Conservation (phyloP, 2,329 filamentous ascomycete genomes). For the Septoria linicola region DNA sequence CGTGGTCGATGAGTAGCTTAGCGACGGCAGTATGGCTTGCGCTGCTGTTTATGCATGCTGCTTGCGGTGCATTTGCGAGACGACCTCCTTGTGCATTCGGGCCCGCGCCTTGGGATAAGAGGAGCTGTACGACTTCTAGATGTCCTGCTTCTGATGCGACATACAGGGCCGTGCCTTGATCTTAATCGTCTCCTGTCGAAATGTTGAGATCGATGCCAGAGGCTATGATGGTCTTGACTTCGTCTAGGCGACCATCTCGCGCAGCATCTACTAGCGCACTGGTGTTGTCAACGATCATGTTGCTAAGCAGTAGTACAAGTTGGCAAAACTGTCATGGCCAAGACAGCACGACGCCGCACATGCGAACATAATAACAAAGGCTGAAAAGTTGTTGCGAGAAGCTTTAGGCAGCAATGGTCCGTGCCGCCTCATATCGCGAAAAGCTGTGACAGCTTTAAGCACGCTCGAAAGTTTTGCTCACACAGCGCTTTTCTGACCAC, state of each 20-base stretch:
- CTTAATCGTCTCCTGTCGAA: neutral
- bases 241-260: neutral
- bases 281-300: too few relatives aligned
- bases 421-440: too few relatives aligned
- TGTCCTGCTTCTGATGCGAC: neutral
- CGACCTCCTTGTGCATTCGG: neutral
- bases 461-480: too few relatives aligned
- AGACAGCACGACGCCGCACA: too few relatives aligned
- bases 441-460: too few relatives aligned
- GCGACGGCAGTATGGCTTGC: neutral
- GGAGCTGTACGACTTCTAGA: neutral
- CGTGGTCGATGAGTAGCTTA: conserved; percentile 11
- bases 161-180: neutral
- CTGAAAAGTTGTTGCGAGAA: too few relatives aligned
- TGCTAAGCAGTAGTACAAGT: too few relatives aligned
- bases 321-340: too few relatives aligned
- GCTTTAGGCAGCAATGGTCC: too few relatives aligned
- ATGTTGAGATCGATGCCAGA: neutral
- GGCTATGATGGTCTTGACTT: neutral
- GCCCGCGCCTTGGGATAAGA: neutral
- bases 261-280: neutral
- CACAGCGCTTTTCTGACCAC: too few relatives aligned
- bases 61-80: neutral
- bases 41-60: neutral
- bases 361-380: too few relatives aligned